Base-by-base conservation (phyloP, 371 early-diverging fungal species). In the Rhizopus sp. region DNA sequence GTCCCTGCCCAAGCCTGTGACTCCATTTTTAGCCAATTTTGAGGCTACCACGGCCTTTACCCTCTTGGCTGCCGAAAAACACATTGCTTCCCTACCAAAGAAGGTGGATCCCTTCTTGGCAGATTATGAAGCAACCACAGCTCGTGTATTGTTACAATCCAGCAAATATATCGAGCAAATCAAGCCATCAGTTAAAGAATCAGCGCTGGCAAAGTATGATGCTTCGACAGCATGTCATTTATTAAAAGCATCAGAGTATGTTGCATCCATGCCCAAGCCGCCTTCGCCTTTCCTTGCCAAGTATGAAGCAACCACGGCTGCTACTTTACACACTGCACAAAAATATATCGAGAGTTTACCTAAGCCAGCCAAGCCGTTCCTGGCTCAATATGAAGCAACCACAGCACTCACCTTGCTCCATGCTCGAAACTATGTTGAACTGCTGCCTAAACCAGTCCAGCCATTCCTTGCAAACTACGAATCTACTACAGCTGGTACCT, bases 11-110 rank as follows among this genome's bases (percentile, higher is more conserved):
- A 55, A 45, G 16, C 29, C 7, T 7, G 46, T 46, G 5, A 46
- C n/a, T 15, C 54, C 47, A 16, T 49, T 37, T 30, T 29, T 54
- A 12, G 59, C 52, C 15, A 38, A 51, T 13, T 42, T 54, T 15
- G 62, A 61, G n/a, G 62, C 62, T 32, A 55, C 62, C 2, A 45
- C 55, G 1, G 62, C 62, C 31, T 42, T 39, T 15, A 38, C 37
- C 12, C 13, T 51, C 8, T 33, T 41, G 7, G n/a, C 32, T 9
- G 40, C 40, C 2, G 10, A 12, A 3, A n/a, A 40, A 15, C 41
- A 53, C 32, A 30, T 42, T 30, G 32, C 40, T 10, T 40, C 53
- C 10, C 23, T 17, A 17, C 29, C 45, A 9, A 23, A 45, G 38
- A 38, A 7, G 10, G 53, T 34, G 1, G 35, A 31, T 12, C 52